Evolutionary conservation across 2,329 filamentous ascomycete genomes (phyloP).

Genomic region (Dryadomyces quercivorus): DNA sequence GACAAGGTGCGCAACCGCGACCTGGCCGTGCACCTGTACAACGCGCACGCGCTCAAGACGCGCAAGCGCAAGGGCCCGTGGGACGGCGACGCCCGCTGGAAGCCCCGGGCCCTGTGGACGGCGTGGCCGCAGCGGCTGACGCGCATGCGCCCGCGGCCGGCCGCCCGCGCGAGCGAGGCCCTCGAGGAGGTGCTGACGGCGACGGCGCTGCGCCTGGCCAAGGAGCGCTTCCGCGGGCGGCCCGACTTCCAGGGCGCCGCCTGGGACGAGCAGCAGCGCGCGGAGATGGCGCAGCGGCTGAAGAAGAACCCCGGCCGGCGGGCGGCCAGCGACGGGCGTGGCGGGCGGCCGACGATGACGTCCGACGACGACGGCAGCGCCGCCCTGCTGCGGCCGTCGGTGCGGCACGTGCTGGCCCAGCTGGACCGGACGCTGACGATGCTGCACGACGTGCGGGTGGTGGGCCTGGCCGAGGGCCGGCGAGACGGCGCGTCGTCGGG

Average conservation of each 20-base stretch:
- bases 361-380: slow-evolving; percentile 60
- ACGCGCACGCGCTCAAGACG: slow-evolving; percentile 52
- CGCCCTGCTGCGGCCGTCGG: slow-evolving; percentile 51
- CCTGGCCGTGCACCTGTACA: slow-evolving; percentile 66
- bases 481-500: not conserved
- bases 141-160: not conserved
- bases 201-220: slow-evolving; percentile 52
- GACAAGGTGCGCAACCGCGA: slow-evolving; percentile 52
- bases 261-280: not conserved
- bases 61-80: not conserved
- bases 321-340: not conserved
- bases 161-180: not conserved
- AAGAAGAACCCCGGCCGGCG: not conserved
- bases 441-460: slow-evolving; percentile 54
- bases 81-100: slow-evolving; percentile 22
- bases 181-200: slow-evolving; percentile 62
- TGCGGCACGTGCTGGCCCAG: slow-evolving; percentile 56
- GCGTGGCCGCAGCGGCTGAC: slow-evolving; percentile 62
- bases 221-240: slow-evolving; percentile 40
- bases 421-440: slow-evolving; percentile 58
- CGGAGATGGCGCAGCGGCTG: not conserved
- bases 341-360: slow-evolving; percentile 35
- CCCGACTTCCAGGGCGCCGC: not conserved
- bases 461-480: slow-evolving; percentile 24
- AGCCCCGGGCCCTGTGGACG: slow-evolving; percentile 55